Base-by-base conservation (phyloP, 169 alveolate species). In the Plasmodium reichenowi region DNA sequence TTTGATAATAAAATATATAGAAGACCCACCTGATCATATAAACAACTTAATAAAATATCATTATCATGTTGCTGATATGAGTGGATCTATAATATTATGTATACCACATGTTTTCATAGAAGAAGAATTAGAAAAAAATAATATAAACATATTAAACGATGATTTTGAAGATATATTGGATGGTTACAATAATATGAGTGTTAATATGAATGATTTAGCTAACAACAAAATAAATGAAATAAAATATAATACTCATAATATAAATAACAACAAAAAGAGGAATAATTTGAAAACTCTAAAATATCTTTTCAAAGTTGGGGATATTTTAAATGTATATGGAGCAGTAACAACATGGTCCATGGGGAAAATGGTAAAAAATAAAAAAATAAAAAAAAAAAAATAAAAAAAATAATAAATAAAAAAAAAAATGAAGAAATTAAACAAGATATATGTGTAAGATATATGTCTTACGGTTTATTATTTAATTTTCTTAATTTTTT, bases 1-100 rank as follows among this genome's bases (percentile, higher is more conserved):
- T 38, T 91, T 94, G 10, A 85, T 94, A 54, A 93, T 94, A 22
- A 94, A 89, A 85, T 88, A 78, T 43, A 17, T 94, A 78, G 95
- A 92, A 52, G 96, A 94, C 47, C 96, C 95, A 4, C 96, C 96
- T 32, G 93, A 94, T 32, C 93, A 94, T 68, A 85, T 94, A 54
- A 94, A 94, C 52, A 88, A 94, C 54, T 64, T 74, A 29, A 72
- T 73, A 17, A 74, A 92, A n/a, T 94, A 94, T 60, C 94, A 89
- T 62, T 94, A 94, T 67, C 88, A 83, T 20, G 78, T 94, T 7
- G 95, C 96, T 0, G 96, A 94, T 68, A 67, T 87, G 0, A 88
- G 93, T 26, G 96, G 94, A 6, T 88, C 94, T 9, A 86, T 94
- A 45, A 89, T 89, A 62, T 88, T 94, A 20, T 94, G 95, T 6